Percentiles rank a stretch among this genome's conserved stretches.
phyloP scores from a whole-genome alignment of 768 basidiomycete genomes.

The Tephrocybe sp. region DNA sequence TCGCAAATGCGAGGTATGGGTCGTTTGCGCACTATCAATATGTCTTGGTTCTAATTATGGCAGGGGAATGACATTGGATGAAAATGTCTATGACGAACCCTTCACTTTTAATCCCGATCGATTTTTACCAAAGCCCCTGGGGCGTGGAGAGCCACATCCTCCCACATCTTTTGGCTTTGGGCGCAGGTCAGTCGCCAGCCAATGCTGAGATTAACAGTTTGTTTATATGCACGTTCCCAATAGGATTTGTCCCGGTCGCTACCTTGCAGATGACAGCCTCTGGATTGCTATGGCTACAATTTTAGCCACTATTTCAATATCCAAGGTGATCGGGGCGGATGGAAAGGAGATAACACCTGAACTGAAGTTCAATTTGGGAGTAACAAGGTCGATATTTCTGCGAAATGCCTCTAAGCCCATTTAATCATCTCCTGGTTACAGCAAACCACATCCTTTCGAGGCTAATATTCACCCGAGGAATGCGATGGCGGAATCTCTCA shows the following conservation, averaged over 20 bases:
- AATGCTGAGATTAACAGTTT: not conserved
- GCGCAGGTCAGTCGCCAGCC: constrained; percentile 8
- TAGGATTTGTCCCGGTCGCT: constrained; percentile 24
- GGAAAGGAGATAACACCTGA: constrained; percentile 23
- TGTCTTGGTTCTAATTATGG: not conserved
- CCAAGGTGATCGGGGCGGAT: constrained; percentile 22
- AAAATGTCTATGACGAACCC: constrained; percentile 12
- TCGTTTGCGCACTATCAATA: not conserved
- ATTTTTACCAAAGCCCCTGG: constrained; percentile 13
- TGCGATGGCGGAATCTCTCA: not conserved
- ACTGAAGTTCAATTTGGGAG: constrained; percentile 2
- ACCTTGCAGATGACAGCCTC: constrained; percentile 23
- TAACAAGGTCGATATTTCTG: constrained; percentile 4
- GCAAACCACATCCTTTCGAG: constrained; percentile 8
- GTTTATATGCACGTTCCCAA: not conserved
- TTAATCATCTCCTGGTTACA: constrained; percentile 1
- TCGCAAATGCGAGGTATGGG: constrained; percentile 16
- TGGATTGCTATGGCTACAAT: constrained; percentile 23
- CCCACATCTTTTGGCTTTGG: constrained; percentile 13
- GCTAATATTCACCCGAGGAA: constrained; percentile 12
- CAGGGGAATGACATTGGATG: constrained; percentile 15
- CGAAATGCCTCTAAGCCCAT: not conserved
- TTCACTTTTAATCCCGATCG: constrained; percentile 12
- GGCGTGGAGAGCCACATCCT: constrained; percentile 13
- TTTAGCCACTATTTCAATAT: constrained; percentile 26